Conservation (phyloP, 2,329 filamentous ascomycete genomes). For the Teratosphaeria zuluensis region DNA sequence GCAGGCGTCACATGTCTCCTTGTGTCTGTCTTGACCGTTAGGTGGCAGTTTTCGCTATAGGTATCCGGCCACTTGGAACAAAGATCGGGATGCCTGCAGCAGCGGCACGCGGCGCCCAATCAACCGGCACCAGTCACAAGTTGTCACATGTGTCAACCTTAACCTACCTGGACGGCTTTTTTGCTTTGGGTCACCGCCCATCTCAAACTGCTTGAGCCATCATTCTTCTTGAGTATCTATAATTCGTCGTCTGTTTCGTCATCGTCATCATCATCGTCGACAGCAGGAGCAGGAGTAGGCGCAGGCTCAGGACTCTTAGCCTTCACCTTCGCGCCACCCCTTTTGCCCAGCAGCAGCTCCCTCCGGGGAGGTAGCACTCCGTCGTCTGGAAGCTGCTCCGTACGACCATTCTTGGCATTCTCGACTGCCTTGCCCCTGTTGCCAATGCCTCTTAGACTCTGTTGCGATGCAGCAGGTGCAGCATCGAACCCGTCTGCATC, state of each 20-base stretch:
- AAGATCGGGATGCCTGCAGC: neutral
- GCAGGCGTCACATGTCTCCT: neutral
- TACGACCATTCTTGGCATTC: neutral
- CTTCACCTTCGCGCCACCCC: conserved; percentile 1
- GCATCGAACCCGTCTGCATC: conserved; percentile 8
- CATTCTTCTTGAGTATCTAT: neutral
- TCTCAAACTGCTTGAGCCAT: neutral
- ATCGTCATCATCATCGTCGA: conserved; percentile 3
- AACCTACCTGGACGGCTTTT: neutral
- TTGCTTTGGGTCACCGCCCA: neutral
- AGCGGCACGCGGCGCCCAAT: neutral
- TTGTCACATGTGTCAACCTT: neutral
- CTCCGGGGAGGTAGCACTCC: conserved; percentile 9
- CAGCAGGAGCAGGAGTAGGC: neutral
- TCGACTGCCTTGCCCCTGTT: conserved; percentile 1
- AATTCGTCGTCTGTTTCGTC: conserved; percentile 6
- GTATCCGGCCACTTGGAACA: neutral
- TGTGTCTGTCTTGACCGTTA: neutral
- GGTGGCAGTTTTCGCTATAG: neutral
- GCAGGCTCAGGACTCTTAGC: neutral
- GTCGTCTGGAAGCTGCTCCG: conserved; percentile 8
- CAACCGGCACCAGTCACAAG: neutral
- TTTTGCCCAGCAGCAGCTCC: conserved; percentile 13
- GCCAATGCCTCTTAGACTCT: neutral
- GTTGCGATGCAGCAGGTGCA: neutral